Percentiles rank a stretch among this genome's conserved stretches.
phyloP scores from a whole-genome alignment of 805 yeast species.

The Saturnispora diversa region DNA sequence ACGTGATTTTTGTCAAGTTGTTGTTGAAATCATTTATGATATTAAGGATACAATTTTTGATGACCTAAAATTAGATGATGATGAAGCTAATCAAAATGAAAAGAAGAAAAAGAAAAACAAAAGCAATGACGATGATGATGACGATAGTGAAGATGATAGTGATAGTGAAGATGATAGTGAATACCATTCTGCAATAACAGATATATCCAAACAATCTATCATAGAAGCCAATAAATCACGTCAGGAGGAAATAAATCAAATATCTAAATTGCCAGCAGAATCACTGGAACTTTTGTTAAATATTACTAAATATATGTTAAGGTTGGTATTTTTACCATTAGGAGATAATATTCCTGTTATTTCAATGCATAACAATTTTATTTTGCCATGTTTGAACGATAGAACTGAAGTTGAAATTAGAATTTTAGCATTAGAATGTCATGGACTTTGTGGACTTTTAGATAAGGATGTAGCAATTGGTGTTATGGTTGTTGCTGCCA shows the following conservation, averaged over 20 bases:
- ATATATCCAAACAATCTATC: slow-evolving; percentile 27
- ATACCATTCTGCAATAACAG: slow-evolving; percentile 26
- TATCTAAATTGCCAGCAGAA: slow-evolving; percentile 37
- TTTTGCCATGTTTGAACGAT: slow-evolving; percentile 63
- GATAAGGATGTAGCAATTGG: slow-evolving; percentile 59
- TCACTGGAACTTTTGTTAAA: slow-evolving; percentile 55
- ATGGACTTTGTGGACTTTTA: slow-evolving; percentile 72
- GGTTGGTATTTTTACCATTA: slow-evolving; percentile 55
- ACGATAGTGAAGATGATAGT: slow-evolving; percentile 21
- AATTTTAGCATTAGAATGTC: slow-evolving; percentile 60
- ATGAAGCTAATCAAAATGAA: slow-evolving; percentile 6
- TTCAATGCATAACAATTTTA: slow-evolving; percentile 66
- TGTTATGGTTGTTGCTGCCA: slow-evolving; percentile 54
- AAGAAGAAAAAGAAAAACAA: background rate
- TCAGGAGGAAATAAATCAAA: slow-evolving; percentile 30
- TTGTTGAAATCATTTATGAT: slow-evolving; percentile 81
- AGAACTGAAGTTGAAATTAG: slow-evolving; percentile 47
- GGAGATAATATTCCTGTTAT: slow-evolving; percentile 57
- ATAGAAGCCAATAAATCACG: slow-evolving; percentile 28
- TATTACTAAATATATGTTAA: slow-evolving; percentile 62
- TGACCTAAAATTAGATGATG: slow-evolving; percentile 17
- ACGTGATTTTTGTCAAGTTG: slow-evolving; percentile 74
- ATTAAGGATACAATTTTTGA: slow-evolving; percentile 58
- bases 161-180: slow-evolving; percentile 19
- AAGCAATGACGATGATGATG: slow-evolving; percentile 14